phyloP scores from a whole-genome alignment of 169 alveolate genomes.

The Plasmodium sp. region DNA sequence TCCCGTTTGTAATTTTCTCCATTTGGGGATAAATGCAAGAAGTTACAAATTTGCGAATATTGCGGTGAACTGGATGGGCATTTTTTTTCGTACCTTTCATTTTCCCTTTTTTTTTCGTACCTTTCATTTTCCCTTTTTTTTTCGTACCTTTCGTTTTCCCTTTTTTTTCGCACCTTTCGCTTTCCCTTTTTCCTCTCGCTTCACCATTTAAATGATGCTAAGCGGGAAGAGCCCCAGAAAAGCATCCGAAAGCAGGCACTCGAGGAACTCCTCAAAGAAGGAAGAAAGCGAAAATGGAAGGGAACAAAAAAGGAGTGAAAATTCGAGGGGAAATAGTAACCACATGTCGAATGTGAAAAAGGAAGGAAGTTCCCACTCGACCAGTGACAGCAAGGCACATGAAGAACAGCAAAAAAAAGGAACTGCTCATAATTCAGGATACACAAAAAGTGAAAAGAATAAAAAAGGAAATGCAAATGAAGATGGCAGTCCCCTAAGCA shows the following conservation, averaged over 20 bases:
- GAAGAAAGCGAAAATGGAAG: neutral
- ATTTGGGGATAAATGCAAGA: neutral
- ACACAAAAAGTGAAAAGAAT: neutral
- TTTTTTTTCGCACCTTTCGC: neutral
- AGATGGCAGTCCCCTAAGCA: neutral
- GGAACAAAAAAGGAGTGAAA: slow-evolving; percentile 15
- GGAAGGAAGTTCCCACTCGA: neutral
- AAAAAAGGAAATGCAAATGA: neutral
- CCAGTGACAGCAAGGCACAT: neutral
- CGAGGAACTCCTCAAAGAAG: slow-evolving; percentile 4
- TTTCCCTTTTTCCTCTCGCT: neutral
- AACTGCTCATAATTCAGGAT: neutral
- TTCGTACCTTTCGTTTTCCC: no score
- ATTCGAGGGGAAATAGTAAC: neutral
- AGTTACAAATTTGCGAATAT: neutral
- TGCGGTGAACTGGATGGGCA: neutral
- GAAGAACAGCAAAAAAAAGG: slow-evolving; percentile 3
- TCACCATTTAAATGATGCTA: neutral
- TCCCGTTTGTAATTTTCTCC: neutral
- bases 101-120: no score
- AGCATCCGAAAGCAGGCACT: neutral
- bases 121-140: no score
- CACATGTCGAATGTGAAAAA: neutral
- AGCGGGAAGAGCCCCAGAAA: slow-evolving; percentile 7
- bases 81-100: neutral